Percentiles rank a stretch among this genome's conserved stretches.
Evolutionary conservation across 2,329 filamentous ascomycete species (phyloP).

Genomic region (Ophiostoma sp.): DNA sequence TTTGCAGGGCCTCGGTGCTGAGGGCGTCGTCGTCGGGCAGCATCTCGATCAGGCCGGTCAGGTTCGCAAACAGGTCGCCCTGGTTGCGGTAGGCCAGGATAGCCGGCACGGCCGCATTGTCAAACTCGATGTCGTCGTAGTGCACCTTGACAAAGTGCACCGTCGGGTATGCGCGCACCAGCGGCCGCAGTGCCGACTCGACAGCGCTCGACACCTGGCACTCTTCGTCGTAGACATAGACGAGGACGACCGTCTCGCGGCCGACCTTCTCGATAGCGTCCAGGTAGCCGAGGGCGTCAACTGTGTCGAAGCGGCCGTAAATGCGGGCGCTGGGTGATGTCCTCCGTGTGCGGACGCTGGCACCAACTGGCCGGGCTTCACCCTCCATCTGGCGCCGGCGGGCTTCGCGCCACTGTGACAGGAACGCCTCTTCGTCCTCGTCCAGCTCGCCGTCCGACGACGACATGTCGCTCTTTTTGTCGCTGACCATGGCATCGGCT

Average conservation of each 20-base stretch:
- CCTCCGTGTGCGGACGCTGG: constrained; percentile 53
- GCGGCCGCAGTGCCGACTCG: constrained; percentile 67
- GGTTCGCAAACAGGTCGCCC: constrained; percentile 83
- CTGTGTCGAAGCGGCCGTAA: constrained; percentile 73
- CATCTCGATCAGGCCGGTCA: constrained; percentile 81
- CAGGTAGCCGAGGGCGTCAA: constrained; percentile 89
- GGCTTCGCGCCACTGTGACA: constrained; percentile 78
- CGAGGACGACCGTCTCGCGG: constrained; percentile 76
- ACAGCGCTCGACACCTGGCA: constrained; percentile 73
- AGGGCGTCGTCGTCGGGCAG: constrained; percentile 63
- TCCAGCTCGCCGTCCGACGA: constrained; percentile 44
- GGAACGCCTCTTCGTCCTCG: constrained; percentile 72
- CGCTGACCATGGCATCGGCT: constrained; percentile 33
- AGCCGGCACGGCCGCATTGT: constrained; percentile 79
- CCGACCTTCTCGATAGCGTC: constrained; percentile 90
- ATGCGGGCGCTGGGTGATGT: constrained; percentile 70
- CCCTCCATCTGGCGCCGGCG: constrained; percentile 71
- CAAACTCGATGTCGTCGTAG: constrained; percentile 89
- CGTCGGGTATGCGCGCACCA: constrained; percentile 65
- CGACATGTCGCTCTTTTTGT: constrained; percentile 35
- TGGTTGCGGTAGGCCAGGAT: constrained; percentile 80
- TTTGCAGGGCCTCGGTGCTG: constrained; percentile 48
- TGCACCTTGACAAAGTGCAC: constrained; percentile 88
- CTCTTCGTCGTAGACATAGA: constrained; percentile 88
- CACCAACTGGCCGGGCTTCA: constrained; percentile 41